Base-by-base conservation (phyloP, 2,329 filamentous ascomycete genomes). In the Venturia nashicola region DNA sequence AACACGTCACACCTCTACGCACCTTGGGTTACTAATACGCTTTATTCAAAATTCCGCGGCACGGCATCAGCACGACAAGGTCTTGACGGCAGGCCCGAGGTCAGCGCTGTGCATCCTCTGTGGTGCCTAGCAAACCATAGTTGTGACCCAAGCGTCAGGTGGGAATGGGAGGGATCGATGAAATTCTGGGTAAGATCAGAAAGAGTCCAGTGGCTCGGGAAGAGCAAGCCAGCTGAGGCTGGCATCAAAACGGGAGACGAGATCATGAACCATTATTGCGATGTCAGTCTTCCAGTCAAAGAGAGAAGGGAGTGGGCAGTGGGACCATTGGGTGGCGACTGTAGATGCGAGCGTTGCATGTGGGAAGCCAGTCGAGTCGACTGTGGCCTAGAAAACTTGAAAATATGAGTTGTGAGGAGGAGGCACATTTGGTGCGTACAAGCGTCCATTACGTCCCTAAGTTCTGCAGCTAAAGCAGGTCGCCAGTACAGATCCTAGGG, bases 121-220 rank as follows among this genome's bases (percentile, higher is more conserved):
- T 99, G 94, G 91, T 97, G 92, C 75, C 80, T 97, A 39, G 92
- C 93, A 36, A 99, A 99, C 71, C 94, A 99, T 73, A 91, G 91
- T 73, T 99, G 94, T 76, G 86, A 96, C 72, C 94, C 94, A 9
- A 97, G 96, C 73, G 91, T 97, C 46, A 84, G 84, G 3, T 99
- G 94, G 94, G 90, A 96, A 71, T 97, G 92, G 90, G 86, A 88
- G 36, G 89, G 89, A 0, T 82, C 82, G 62, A 92, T 94, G 82
- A 82, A 84, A 43, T 83, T 94, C 65, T 84, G 79, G 79, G 83
- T 84, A 2, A 78, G 86, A 59, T 78, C 85, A 66, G 76, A 81
- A 67, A 78, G 84, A 44, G 78, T 88, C 5, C 76, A 82, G 6
- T 82, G 81, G 72, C 64, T 67, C 64, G 65, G 68, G 64, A 68